Evolutionary conservation across 2,329 filamentous ascomycete species (phyloP), one percentile per base, ranked within the genome.

Genomic region (Phaeosphaeriaceae sp.): DNA sequence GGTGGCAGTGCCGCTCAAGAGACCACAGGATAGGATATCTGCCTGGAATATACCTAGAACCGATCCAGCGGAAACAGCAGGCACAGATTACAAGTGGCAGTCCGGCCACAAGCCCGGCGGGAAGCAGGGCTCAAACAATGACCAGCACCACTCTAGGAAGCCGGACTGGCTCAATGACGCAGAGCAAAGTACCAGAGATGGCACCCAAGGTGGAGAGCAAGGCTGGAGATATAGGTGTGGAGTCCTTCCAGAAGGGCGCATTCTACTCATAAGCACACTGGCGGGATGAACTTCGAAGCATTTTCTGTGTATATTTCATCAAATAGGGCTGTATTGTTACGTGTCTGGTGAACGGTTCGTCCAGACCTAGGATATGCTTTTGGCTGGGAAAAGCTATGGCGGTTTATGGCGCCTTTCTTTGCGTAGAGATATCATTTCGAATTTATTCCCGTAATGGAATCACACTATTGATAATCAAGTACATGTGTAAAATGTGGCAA

Each of bases 1-100:
- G 95, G 95, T 99, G 95, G 95, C 89, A 91, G 66, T 99, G 96
- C 79, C 87, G 95, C 55, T 91, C 94, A 15, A 86, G 95, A 60
- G 93, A 98, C 75, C 94, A 93, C 48, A 86, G 93, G 24, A 89
- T 97, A 70, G 95, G 95, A 8, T 99, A 98, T 75, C 85, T 99
- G 6, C 95, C 96, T 1, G 89, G 90, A 1, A 94, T 93, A 1
- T 99, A 97, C 73, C 85, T 99, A 26, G 93, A 97, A 79, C 86
- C 84, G 0, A 89, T 95, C 50, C 85, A 89, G 72, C 80, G 87
- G 54, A 81, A 82, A 60, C 77, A 82, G 58, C 80, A 82, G 49
- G 78, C 75, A 19, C 79, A 80, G 55, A 82, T 83, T 46, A 79
- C 79, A n/a, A 78, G 70, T 26, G 78, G 72, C 24, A 79, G 74